Percentiles rank a stretch among this genome's conserved stretches.
Conservation (phyloP, 768 basidiomycete genomes). For the Psilocybe sp. region DNA sequence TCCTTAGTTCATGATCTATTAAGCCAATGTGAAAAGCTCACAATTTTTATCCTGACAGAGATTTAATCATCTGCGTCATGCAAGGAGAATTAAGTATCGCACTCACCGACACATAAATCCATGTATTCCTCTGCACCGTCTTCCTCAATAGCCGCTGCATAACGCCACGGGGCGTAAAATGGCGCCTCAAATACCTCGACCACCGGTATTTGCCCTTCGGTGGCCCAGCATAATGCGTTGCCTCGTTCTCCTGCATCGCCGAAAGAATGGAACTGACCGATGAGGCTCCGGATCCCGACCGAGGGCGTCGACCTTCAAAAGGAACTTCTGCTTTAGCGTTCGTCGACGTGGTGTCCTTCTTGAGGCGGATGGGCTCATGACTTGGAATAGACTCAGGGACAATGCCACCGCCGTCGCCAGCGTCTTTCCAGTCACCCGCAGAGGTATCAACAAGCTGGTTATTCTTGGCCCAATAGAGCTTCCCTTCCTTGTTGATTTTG, state of each 20-base stretch:
- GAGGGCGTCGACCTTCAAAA: not conserved
- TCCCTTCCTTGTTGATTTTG: slow-evolving; percentile 50
- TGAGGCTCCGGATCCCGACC: slow-evolving; percentile 2
- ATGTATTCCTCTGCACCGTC: slow-evolving; percentile 57
- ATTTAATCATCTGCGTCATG: not conserved
- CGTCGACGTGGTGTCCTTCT: not conserved
- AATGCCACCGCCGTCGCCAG: slow-evolving; percentile 53
- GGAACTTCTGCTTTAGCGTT: slow-evolving; percentile 8
- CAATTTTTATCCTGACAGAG: slow-evolving; percentile 48
- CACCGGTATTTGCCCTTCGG: slow-evolving; percentile 30
- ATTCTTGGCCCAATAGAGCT: slow-evolving; percentile 56
- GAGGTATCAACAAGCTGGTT: slow-evolving; percentile 59
- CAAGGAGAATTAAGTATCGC: not conserved
- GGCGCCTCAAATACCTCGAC: slow-evolving; percentile 36
- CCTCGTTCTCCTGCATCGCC: slow-evolving; percentile 26
- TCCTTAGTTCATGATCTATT: not conserved
- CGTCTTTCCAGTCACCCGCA: slow-evolving; percentile 60
- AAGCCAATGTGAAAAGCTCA: slow-evolving; percentile 20
- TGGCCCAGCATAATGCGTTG: slow-evolving; percentile 40
- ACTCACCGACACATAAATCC: slow-evolving; percentile 66
- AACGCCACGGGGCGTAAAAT: slow-evolving; percentile 50
- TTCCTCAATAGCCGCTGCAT: slow-evolving; percentile 54
- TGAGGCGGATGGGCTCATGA: slow-evolving; percentile 6
- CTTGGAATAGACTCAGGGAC: slow-evolving; percentile 35
- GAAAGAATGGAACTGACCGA: slow-evolving; percentile 13